These are phyloP conservation scores for Phytophthora litchii DNA, from an alignment of 352 stramenopile species.

Conservation along the genomic window DNA sequence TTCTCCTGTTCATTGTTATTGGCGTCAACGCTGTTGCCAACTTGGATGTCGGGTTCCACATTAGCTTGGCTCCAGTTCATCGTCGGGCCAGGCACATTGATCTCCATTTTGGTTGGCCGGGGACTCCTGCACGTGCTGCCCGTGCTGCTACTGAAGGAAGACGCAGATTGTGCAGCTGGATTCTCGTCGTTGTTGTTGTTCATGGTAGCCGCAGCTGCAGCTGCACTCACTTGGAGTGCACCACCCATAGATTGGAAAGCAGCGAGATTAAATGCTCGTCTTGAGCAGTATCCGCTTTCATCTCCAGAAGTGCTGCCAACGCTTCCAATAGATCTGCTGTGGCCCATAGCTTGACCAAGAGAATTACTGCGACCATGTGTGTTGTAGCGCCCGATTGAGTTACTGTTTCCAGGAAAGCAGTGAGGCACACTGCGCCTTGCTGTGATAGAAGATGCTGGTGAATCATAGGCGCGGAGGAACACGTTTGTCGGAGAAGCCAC, in stretches of 20 bases:
- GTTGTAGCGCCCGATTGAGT: conserved; percentile 25
- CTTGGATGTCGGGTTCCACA: conserved; percentile 23
- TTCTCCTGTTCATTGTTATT: conserved; percentile 22
- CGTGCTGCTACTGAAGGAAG: conserved; percentile 37
- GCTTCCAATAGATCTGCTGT: conserved; percentile 30
- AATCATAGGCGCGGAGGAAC: conserved; percentile 79
- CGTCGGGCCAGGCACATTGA: conserved; percentile 14
- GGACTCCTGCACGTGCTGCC: conserved; percentile 32
- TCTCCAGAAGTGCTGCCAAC: conserved; percentile 28
- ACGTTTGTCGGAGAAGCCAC: conserved; percentile 51
- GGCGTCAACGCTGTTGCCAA: conserved; percentile 15
- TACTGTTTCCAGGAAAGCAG: conserved; percentile 19
- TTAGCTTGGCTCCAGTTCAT: conserved; percentile 53
- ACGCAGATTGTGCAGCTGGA: conserved; percentile 21
- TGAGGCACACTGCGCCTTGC: conserved; percentile 4
- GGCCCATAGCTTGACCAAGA: conserved; percentile 9
- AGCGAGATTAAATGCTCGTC: conserved; percentile 58
- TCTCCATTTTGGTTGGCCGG: conserved; percentile 29
- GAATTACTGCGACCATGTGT: conserved; percentile 15
- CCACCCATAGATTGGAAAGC: conserved; percentile 48
- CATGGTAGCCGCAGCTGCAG: conserved; percentile 15
- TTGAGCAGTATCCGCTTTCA: conserved; percentile 38
- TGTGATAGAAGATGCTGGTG: conserved; percentile 39
- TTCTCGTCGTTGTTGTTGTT: conserved; percentile 24
- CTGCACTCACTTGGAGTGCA: neutral